These are phyloP conservation scores for Daldinia childiae DNA, from an alignment of 495 filamentous ascomycete genomes.

Conservation along the genomic window DNA sequence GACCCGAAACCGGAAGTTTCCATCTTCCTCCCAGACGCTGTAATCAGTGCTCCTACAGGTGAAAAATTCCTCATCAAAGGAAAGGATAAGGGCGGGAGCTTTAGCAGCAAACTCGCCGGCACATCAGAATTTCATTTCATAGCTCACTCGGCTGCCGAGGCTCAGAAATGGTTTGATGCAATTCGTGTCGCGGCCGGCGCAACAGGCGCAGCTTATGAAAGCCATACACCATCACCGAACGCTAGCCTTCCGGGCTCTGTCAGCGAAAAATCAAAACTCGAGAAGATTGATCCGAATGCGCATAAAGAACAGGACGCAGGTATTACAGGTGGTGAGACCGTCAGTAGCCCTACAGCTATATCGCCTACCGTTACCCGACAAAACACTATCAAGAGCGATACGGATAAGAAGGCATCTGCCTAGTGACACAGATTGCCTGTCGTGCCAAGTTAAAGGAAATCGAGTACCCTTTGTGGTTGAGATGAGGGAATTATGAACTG, in stretches of 20 bases:
- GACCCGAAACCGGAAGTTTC: constrained; percentile 88
- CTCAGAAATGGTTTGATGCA: constrained; percentile 82
- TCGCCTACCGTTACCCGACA: constrained; percentile 38
- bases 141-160: constrained; percentile 77
- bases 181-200: constrained; percentile 62
- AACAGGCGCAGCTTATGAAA: constrained; percentile 46
- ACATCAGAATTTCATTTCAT: constrained; percentile 64
- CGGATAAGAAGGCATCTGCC: constrained; percentile 41
- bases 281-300: constrained; percentile 33
- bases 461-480: constrained; percentile 2
- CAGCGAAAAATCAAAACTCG: constrained; percentile 23
- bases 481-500: constrained; percentile 2
- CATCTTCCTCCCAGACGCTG: constrained; percentile 91
- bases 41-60: constrained; percentile 76
- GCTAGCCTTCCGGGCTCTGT: constrained; percentile 16
- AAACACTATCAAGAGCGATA: constrained; percentile 25
- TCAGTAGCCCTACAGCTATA: constrained; percentile 49
- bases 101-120: constrained; percentile 63
- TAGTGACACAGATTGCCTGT: constrained; percentile 29
- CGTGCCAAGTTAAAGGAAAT: constrained; percentile 4
- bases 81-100: constrained; percentile 72
- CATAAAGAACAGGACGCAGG: constrained; percentile 52
- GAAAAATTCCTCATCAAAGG: constrained; percentile 94
- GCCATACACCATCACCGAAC: constrained; percentile 38
- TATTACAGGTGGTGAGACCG: constrained; percentile 49